Percentiles rank a stretch among this genome's conserved stretches.
phyloP scores from a whole-genome alignment of 2,329 filamentous ascomycete species.

The Dactylellina leptospora region DNA sequence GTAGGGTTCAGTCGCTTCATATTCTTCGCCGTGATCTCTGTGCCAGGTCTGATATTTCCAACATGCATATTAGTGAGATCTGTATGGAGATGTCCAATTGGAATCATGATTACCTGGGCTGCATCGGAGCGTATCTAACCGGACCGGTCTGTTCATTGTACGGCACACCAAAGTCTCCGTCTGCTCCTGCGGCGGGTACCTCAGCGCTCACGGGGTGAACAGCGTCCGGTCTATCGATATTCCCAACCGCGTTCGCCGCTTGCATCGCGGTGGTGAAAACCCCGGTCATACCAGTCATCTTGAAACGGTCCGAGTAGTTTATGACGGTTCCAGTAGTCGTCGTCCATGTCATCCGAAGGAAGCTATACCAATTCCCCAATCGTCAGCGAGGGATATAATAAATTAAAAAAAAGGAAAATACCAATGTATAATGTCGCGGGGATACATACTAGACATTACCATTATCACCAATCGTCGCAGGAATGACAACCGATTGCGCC shows the following conservation, averaged over 20 bases:
- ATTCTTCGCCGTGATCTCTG: slow-evolving; percentile 60
- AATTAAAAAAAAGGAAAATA: neutral
- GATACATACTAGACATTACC: slow-evolving; percentile 58
- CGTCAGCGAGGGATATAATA: neutral
- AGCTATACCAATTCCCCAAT: slow-evolving; percentile 13
- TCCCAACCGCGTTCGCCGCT: slow-evolving; percentile 59
- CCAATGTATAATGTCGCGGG: no score
- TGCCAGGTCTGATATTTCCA: slow-evolving; percentile 55
- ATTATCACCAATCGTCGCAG: slow-evolving; percentile 55
- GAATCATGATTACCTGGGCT: slow-evolving; percentile 57
- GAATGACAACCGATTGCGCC: slow-evolving; percentile 56
- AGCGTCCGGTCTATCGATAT: slow-evolving; percentile 58
- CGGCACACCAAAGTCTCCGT: slow-evolving; percentile 57
- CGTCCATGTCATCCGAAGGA: slow-evolving; percentile 40
- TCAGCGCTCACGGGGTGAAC: slow-evolving; percentile 30
- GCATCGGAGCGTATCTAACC: slow-evolving; percentile 62
- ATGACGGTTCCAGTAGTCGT: slow-evolving; percentile 66
- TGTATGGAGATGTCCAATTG: neutral
- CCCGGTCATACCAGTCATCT: slow-evolving; percentile 72
- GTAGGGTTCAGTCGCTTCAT: slow-evolving; percentile 60
- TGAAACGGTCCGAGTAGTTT: slow-evolving; percentile 72
- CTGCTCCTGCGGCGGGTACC: slow-evolving; percentile 37
- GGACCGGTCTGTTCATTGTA: slow-evolving; percentile 60
- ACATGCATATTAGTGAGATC: neutral
- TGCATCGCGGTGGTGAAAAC: slow-evolving; percentile 64